Percentiles rank a stretch among this genome's conserved stretches.
Conservation (phyloP, 2,329 filamentous ascomycete genomes). For the Alternaria conjuncta region DNA sequence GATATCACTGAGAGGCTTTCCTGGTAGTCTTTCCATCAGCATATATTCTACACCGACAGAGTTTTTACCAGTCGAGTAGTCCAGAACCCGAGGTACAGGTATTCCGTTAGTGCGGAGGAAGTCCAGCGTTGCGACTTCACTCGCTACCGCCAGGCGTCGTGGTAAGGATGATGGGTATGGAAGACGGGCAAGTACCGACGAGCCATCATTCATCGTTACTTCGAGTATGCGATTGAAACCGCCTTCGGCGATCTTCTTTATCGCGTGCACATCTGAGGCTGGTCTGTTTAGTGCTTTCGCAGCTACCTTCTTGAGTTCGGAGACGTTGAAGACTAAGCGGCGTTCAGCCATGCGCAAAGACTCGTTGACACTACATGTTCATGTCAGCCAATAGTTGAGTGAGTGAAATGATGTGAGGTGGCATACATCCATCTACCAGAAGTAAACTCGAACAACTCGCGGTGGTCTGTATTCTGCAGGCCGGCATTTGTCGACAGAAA, state of each 20-base stretch:
- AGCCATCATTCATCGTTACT: slow-evolving; percentile 35
- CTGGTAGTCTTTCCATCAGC: slow-evolving; percentile 38
- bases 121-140: slow-evolving; percentile 48
- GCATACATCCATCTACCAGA: slow-evolving; percentile 38
- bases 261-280: slow-evolving; percentile 22
- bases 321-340: slow-evolving; percentile 25
- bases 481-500: not conserved
- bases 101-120: slow-evolving; percentile 37
- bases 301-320: slow-evolving; percentile 28
- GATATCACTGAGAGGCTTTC: slow-evolving; percentile 24
- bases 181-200: slow-evolving; percentile 38
- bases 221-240: slow-evolving; percentile 47
- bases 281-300: slow-evolving; percentile 22
- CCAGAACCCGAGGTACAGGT: slow-evolving; percentile 32
- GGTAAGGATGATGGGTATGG: slow-evolving; percentile 43
- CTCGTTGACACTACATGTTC: slow-evolving; percentile 28
- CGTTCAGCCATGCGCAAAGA: slow-evolving; percentile 24
- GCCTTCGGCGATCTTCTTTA: slow-evolving; percentile 46
- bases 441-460: slow-evolving; percentile 35
- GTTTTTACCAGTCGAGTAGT: slow-evolving; percentile 27
- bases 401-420: not conserved
- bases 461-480: not conserved
- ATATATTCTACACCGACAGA: slow-evolving; percentile 40
- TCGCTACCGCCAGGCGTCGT: slow-evolving; percentile 40
- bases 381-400: not conserved